Percentiles rank a stretch among this genome's conserved stretches.
phyloP scores from a whole-genome alignment of 805 yeast genomes.

The Lipomyces lipofer region DNA sequence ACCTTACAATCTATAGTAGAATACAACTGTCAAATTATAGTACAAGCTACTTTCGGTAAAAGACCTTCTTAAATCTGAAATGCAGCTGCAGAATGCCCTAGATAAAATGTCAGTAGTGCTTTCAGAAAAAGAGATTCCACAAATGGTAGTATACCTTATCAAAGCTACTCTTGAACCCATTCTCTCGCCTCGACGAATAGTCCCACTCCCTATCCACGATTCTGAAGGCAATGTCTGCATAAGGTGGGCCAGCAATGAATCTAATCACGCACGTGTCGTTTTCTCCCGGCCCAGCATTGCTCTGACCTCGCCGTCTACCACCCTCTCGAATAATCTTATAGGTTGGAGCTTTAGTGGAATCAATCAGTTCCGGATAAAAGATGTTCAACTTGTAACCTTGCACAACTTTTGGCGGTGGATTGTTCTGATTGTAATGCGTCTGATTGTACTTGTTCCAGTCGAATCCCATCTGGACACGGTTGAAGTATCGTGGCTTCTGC shows the following conservation, averaged over 20 bases:
- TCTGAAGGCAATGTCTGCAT: slow-evolving; percentile 40
- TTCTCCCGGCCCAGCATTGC: slow-evolving; percentile 18
- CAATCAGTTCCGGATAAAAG: slow-evolving; percentile 39
- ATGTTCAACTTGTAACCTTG: slow-evolving; percentile 43
- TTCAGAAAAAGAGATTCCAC: neutral
- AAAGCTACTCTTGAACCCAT: slow-evolving; percentile 38
- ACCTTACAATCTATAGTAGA: no score
- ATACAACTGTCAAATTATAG: no score
- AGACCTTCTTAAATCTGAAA: slow-evolving; percentile 39
- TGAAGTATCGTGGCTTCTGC: slow-evolving; percentile 37
- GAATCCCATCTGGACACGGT: slow-evolving; percentile 40
- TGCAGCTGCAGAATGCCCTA: slow-evolving; percentile 42
- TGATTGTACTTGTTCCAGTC: slow-evolving; percentile 43
- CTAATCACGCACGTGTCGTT: slow-evolving; percentile 37
- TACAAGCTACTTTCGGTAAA: slow-evolving; percentile 35
- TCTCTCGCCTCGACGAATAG: slow-evolving; percentile 32
- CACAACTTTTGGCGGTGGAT: slow-evolving; percentile 43
- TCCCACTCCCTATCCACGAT: slow-evolving; percentile 43
- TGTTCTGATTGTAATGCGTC: slow-evolving; percentile 39
- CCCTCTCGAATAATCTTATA: slow-evolving; percentile 36
- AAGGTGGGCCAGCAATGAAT: slow-evolving; percentile 41
- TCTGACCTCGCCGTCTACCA: slow-evolving; percentile 7
- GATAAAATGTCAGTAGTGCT: neutral
- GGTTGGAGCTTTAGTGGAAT: slow-evolving; percentile 36
- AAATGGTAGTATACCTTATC: slow-evolving; percentile 30